Evolutionary conservation across 2,329 filamentous ascomycete genomes (phyloP), one percentile per base, ranked within the genome.

Genomic region (Pseudogymnoascus sp.): DNA sequence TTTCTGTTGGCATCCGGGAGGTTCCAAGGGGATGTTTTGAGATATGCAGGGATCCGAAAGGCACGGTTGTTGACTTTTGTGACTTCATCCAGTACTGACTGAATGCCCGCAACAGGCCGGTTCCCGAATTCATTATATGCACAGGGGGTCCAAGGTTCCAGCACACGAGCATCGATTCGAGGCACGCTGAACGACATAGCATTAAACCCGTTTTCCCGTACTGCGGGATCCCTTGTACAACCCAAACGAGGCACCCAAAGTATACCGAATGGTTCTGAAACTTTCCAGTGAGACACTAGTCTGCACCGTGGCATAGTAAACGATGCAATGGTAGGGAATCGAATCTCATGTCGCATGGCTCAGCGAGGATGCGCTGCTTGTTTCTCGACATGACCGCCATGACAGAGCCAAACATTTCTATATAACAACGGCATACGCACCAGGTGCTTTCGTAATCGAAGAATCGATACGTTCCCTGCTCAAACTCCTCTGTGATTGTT

Each of bases 401-500:
- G 62, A 65, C 70, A 42, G 37, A 40, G 8, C 33, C 37, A 15
- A 39, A 18, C 29, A 25, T 58, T 48, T 39, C 37, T 52, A 59
- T 27, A 58, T 60, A 33, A 58, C 58, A 59, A 63, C 45, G 35
- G 40, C 29, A 48, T 5, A 80, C 89, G 77, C 78, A 97, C 94
- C 94, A 99, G 72, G 94, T 99, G 76, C 90, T 96, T 78, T 99
- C 94, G 73, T 99, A 99, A 77, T 99, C 94, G 75, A 99, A 99
- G 80, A 99, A 99, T 59, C 94, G 87, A 79, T 99, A 99, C 25
- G 94, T 99, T 65, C 94, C 94, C 77, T 99, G 94, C 78, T 99
- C 94, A 72, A 91, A 97, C 77, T 99, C 94, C 75, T 99, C 94
- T 0, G 94, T 97, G 72, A 99, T 99, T 69, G 87, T 92, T 80